These are phyloP conservation scores for Fraxinus sp. DNA, from an alignment of 305 asterid species.

Conservation along the genomic window DNA sequence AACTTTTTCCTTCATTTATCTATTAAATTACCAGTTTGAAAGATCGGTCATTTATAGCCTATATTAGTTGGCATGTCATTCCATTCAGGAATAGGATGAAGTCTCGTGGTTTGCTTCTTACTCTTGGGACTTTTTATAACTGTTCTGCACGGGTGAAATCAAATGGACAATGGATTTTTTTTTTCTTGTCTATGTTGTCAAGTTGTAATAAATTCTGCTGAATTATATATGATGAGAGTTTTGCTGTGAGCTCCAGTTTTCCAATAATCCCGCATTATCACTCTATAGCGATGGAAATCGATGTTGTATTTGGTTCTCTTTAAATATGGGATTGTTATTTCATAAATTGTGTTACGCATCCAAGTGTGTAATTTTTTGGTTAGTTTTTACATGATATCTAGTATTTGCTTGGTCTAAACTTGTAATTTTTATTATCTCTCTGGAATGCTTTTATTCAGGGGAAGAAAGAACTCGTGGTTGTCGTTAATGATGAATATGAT, in stretches of 20 bases:
- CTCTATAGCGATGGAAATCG: neutral
- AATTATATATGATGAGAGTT: neutral
- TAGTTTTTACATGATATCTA: neutral
- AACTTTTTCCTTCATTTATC: neutral
- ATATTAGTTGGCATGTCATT: neutral
- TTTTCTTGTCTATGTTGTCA: neutral
- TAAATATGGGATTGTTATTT: neutral
- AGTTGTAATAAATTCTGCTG: neutral
- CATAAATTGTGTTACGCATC: neutral
- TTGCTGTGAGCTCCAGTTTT: neutral
- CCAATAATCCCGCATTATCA: neutral
- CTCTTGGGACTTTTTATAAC: neutral
- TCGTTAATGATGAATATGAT: slow-evolving; percentile 65
- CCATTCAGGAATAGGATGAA: neutral
- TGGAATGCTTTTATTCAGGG: slow-evolving; percentile 44
- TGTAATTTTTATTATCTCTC: neutral
- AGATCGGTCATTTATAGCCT: neutral
- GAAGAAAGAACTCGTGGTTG: slow-evolving; percentile 74
- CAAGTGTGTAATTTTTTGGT: neutral
- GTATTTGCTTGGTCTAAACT: neutral
- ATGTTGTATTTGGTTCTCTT: neutral
- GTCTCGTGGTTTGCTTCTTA: neutral
- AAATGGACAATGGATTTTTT: neutral
- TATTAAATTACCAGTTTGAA: neutral
- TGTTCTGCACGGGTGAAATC: neutral